phyloP scores from a whole-genome alignment of 495 filamentous ascomycete species.

The Xylaria telfairii region DNA sequence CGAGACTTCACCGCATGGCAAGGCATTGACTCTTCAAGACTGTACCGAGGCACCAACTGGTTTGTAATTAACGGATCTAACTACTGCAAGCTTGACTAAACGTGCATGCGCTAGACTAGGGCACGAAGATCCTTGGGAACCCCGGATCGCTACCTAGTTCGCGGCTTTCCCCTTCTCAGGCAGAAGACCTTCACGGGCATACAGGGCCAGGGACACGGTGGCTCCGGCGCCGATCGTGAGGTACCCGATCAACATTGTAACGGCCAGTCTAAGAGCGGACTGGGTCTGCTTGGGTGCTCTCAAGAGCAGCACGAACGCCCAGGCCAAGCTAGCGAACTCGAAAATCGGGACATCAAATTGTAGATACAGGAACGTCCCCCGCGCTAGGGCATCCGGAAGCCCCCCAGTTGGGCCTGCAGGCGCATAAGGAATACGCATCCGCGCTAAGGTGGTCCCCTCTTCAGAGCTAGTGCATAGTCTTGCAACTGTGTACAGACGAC shows the following conservation, averaged over 20 bases:
- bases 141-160: constrained; percentile 6
- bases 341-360: constrained; percentile 36
- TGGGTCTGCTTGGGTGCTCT: not conserved
- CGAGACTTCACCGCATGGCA: constrained; percentile 16
- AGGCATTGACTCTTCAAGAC: not conserved
- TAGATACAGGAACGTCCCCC: constrained; percentile 32
- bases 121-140: not conserved
- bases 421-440: constrained; percentile 30
- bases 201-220: constrained; percentile 21
- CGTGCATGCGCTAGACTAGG: constrained; percentile 10
- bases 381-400: constrained; percentile 22
- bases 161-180: constrained; percentile 20
- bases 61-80: constrained; percentile 1
- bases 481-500: constrained; percentile 28
- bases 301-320: constrained; percentile 28
- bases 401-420: constrained; percentile 20
- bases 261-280: constrained; percentile 3
- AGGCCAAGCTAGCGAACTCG: constrained; percentile 28
- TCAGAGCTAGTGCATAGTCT: constrained; percentile 15
- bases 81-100: constrained; percentile 3
- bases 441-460: constrained; percentile 10
- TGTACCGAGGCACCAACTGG: not conserved
- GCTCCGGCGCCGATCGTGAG: constrained; percentile 20
- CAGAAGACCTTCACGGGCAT: constrained; percentile 20
- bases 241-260: constrained; percentile 12